Percentiles rank a stretch among this genome's conserved stretches.
Conservation (phyloP, 176 grass and related monocot species). For the Alloteropsis semialata region DNA sequence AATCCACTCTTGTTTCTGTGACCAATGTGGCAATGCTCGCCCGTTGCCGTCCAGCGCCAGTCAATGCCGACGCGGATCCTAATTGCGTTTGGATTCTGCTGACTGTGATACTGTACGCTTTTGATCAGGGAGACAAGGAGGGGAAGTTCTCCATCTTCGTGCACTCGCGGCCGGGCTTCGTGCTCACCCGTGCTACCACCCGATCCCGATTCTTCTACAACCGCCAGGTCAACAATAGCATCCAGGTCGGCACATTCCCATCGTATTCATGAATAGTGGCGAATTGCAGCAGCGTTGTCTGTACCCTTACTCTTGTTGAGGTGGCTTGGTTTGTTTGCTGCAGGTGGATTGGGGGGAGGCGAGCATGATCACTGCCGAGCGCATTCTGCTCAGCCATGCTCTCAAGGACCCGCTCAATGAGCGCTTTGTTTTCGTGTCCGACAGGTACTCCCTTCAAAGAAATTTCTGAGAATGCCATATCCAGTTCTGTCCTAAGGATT, state of each 20-base stretch:
- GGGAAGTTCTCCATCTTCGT: constrained; percentile 81
- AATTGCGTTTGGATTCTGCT: neutral
- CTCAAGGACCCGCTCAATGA: constrained; percentile 75
- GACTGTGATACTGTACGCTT: neutral
- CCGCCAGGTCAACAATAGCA: constrained; percentile 90
- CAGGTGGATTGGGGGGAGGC: constrained; percentile 98
- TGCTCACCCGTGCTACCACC: constrained; percentile 76
- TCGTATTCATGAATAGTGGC: neutral
- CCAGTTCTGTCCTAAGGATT: neutral
- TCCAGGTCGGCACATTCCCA: constrained; percentile 50
- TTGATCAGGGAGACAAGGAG: constrained; percentile 55
- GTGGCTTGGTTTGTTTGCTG: neutral
- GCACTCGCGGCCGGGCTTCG: constrained; percentile 91
- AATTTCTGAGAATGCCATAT: neutral
- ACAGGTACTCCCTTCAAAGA: constrained; percentile 53
- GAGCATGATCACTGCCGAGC: constrained; percentile 96
- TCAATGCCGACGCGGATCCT: neutral
- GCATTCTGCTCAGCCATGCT: constrained; percentile 74
- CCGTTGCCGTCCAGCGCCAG: neutral
- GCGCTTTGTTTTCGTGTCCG: constrained; percentile 91
- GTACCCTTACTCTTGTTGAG: neutral
- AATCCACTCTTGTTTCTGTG: neutral
- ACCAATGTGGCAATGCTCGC: too few species aligned
- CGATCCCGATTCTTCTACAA: constrained; percentile 77
- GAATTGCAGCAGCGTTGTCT: neutral